Conservation (phyloP, 345 rosid genomes). For the Fremontodendron californicum region DNA sequence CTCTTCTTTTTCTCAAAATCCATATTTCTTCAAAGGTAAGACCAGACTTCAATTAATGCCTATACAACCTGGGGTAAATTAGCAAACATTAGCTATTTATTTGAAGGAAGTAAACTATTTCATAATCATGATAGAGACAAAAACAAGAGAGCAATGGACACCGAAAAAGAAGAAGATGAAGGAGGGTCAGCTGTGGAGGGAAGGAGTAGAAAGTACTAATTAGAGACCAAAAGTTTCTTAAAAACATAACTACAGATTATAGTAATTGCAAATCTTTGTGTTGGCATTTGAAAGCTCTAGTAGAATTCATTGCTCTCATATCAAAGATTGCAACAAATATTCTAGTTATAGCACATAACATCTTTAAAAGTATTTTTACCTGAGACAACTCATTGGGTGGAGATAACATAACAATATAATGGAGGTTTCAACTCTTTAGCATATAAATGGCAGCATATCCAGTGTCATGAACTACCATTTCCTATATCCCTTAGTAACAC, state of each 20-base stretch:
- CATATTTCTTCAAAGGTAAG: conserved; percentile 45
- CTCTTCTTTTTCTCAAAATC: conserved; percentile 53
- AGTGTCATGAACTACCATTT: not conserved
- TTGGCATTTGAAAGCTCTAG: not conserved
- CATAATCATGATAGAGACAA: not conserved
- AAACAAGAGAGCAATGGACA: not conserved
- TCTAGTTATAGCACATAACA: not conserved
- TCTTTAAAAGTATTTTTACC: not conserved
- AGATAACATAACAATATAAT: not conserved
- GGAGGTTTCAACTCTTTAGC: not conserved
- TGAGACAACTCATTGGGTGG: not conserved
- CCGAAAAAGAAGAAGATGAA: not conserved
- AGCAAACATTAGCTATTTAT: not conserved
- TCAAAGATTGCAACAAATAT: not conserved
- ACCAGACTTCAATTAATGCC: conserved; percentile 25
- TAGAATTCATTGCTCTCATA: not conserved
- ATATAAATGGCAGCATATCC: not conserved
- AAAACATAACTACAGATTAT: not conserved
- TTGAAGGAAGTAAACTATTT: not conserved
- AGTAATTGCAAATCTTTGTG: not conserved
- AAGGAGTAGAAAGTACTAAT: not conserved
- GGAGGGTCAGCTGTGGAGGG: not conserved
- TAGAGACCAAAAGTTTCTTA: not conserved
- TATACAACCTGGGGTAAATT: conserved; percentile 37
- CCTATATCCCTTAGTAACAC: too few species aligned